These are phyloP conservation scores for Angomonas ambiguus DNA, from an alignment of 208 protist species.

Conservation along the genomic window DNA sequence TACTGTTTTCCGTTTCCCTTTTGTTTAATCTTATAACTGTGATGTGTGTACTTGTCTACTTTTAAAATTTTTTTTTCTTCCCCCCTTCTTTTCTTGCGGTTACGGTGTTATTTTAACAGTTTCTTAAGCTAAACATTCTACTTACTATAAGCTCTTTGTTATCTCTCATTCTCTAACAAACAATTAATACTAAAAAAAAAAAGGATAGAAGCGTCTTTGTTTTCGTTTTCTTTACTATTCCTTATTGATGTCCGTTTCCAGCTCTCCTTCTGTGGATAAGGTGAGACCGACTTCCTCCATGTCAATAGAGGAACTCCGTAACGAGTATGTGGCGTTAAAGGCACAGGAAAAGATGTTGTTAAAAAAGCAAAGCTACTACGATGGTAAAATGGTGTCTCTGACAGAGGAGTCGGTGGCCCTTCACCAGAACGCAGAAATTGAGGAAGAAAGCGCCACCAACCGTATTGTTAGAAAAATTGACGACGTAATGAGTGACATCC, in stretches of 20 bases:
- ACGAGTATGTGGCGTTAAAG: conserved; percentile 53
- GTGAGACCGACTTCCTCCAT: conserved; percentile 30
- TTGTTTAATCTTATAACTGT: not conserved
- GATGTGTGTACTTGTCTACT: no score
- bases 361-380: conserved; percentile 34
- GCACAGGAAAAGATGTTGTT: conserved; percentile 25
- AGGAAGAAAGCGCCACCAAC: conserved; percentile 76
- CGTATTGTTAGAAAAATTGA: conserved; percentile 71
- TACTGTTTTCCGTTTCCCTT: not conserved
- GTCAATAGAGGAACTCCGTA: conserved; percentile 49
- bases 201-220: not conserved
- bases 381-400: conserved; percentile 48
- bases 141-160: no score
- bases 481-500: conserved; percentile 47
- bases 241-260: conserved; percentile 1
- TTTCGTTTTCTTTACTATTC: not conserved
- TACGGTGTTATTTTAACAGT: not conserved
- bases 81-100: conserved; percentile 11
- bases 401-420: conserved; percentile 65
- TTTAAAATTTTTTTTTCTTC: conserved; percentile 12
- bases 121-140: not conserved
- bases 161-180: no score
- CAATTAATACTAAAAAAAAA: not conserved
- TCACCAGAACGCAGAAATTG: conserved; percentile 64
- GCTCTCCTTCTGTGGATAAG: not conserved